Evolutionary conservation across 2,329 filamentous ascomycete genomes (phyloP).

Genomic region (Neocatenulostroma microsporum): DNA sequence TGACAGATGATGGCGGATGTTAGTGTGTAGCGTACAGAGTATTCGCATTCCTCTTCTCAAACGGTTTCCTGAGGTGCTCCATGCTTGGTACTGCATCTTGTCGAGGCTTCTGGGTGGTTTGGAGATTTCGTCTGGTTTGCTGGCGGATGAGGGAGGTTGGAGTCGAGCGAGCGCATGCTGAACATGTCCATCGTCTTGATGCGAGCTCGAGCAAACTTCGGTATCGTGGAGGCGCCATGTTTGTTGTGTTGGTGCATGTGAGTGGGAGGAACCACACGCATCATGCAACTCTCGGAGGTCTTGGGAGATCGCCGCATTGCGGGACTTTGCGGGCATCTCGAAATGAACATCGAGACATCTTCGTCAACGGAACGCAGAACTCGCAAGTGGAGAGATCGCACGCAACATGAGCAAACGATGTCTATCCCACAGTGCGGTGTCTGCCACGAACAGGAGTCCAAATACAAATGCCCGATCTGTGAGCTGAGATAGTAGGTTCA

Average conservation of each 20-base stretch:
- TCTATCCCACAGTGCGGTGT: constrained; percentile 33
- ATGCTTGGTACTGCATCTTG: constrained; percentile 45
- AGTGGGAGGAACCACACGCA: not conserved
- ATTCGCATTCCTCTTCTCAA: constrained; percentile 60
- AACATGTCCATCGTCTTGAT: constrained; percentile 17
- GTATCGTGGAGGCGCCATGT: constrained; percentile 27
- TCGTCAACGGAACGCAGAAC: too few relatives aligned
- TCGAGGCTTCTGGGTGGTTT: constrained; percentile 16
- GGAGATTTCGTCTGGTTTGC: constrained; percentile 25
- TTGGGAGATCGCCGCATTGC: constrained; percentile 8
- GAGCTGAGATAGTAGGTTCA: constrained; percentile 37
- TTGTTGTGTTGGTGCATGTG: too few relatives aligned
- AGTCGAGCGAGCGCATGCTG: constrained; percentile 12
- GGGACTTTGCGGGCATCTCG: not conserved
- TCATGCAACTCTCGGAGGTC: constrained; percentile 15
- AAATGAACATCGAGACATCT: not conserved
- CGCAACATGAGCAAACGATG: constrained; percentile 22
- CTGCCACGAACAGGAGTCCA: constrained; percentile 38
- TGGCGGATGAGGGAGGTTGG: constrained; percentile 1
- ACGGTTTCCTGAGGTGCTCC: constrained; percentile 57
- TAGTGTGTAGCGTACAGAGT: constrained; percentile 49
- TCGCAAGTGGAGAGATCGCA: too few relatives aligned
- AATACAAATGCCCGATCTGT: constrained; percentile 45
- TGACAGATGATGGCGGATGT: too few relatives aligned
- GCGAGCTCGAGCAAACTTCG: constrained; percentile 24